Base-by-base conservation (phyloP, 148 eudicot species). In the Fagopyrum tataricum region DNA sequence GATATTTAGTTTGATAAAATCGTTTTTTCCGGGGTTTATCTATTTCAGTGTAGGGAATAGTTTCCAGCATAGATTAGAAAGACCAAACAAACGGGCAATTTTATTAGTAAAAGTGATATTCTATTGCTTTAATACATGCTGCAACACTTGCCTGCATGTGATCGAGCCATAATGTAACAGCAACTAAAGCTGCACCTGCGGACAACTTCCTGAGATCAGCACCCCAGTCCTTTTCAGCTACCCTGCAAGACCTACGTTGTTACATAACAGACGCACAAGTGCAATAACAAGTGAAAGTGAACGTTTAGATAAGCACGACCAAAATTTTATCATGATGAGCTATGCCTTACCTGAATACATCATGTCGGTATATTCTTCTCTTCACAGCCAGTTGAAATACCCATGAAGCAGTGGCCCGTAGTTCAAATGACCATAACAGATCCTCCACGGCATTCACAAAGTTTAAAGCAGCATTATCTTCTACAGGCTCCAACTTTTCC, bases 121-220 rank as follows among this genome's bases (percentile, higher is more conserved):
- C 31, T 58, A 58, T 58, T 21, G 64, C 1, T 58, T 58, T 58
- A 58, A 20, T 21, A 21, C 64, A 20, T 9, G 31, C 37, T 23
- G 11, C 20, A 20, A 74, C 73, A 76, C 80, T 76, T 87, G 80
- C 98, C 96, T 94, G 99, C 99, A 96, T 96, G 74, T 81, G 91
- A 76, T 96, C 99, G 75, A 96, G 97, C 99, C 99, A 96, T 81
- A 96, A 82, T 51, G 99, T 92, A 73, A 96, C 87, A 70, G 91
- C 99, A 81, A 92, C 97, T 79, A 96, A 91, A 88, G 99, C 91
- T 72, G 99, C 99, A 86, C 97, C 99, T 74, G 90, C 94, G 49
- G 99, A 96, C 81, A 96, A 72, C 82, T 96, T 96, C 77, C 97
- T 85, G 59, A 96, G 90, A 87, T 96, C 99, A 66, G 99, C 99